These are phyloP conservation scores for Zelonia costaricensis DNA, from an alignment of 208 protist genomes.

Conservation along the genomic window DNA sequence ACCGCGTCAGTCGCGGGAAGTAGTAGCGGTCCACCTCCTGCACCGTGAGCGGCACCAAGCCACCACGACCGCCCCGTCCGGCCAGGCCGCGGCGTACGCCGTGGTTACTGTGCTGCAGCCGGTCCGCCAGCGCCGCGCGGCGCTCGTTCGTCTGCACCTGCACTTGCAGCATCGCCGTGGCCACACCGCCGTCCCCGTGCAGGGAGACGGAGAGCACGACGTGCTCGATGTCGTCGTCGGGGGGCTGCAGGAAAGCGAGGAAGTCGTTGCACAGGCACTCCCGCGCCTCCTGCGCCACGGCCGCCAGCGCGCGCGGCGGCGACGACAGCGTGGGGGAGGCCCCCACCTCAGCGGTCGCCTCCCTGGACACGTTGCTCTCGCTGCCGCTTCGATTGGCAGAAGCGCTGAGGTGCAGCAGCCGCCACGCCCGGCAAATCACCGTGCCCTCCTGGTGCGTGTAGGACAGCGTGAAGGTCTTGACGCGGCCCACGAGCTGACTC, in stretches of 20 bases:
- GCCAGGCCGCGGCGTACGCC: constrained; percentile 15
- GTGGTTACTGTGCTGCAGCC: constrained; percentile 38
- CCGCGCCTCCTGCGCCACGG: constrained; percentile 39
- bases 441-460: constrained; percentile 68
- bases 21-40: constrained; percentile 26
- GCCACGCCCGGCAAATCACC: constrained; percentile 75
- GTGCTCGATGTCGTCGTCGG: constrained; percentile 38
- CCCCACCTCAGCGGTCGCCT: neutral
- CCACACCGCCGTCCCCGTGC: constrained; percentile 32
- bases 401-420: constrained; percentile 43
- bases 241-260: constrained; percentile 53
- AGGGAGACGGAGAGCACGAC: constrained; percentile 35
- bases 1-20: constrained; percentile 46
- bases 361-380: neutral
- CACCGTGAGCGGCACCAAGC: constrained; percentile 19
- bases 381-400: constrained; percentile 1
- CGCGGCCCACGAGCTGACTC: constrained; percentile 25
- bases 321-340: neutral
- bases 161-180: constrained; percentile 57
- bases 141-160: constrained; percentile 77
- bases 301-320: constrained; percentile 2
- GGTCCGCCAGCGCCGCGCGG: constrained; percentile 37
- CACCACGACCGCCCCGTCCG: constrained; percentile 17
- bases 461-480: constrained; percentile 71
- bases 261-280: constrained; percentile 56